Conservation (phyloP, 306 rosid species). For the Notholithocarpus densiflorus region DNA sequence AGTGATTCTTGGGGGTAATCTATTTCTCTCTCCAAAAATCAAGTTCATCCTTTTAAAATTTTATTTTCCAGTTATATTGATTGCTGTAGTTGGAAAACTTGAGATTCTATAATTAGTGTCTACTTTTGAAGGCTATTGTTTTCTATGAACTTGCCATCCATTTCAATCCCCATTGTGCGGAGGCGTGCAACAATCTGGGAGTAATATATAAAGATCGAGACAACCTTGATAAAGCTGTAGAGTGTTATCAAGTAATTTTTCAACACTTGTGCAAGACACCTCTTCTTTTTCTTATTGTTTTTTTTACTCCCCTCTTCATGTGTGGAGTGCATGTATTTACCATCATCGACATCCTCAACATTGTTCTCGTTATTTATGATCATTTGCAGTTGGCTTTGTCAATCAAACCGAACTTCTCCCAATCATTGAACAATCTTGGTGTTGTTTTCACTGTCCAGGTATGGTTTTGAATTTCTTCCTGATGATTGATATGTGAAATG, state of each 20-base stretch:
- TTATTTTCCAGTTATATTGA: neutral
- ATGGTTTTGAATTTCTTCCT: conserved; percentile 13
- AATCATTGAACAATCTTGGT: conserved; percentile 97
- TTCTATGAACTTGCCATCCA: conserved; percentile 98
- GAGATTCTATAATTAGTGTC: conserved; percentile 9
- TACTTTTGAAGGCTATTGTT: conserved; percentile 79
- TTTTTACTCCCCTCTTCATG: neutral
- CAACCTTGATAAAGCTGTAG: conserved; percentile 98
- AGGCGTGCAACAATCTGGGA: conserved; percentile 97
- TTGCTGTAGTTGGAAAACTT: conserved; percentile 13
- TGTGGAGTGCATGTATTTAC: conserved; percentile 8
- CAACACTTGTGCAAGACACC: neutral
- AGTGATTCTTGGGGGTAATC: conserved; percentile 16
- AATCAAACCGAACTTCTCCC: conserved; percentile 91
- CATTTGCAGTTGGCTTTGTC: conserved; percentile 79
- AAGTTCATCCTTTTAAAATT: no score
- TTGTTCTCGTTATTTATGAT: conserved; percentile 8
- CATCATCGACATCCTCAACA: neutral
- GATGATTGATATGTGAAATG: conserved; percentile 21
- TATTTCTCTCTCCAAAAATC: neutral
- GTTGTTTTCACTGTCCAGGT: conserved; percentile 99
- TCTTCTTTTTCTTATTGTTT: neutral
- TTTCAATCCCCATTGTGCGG: conserved; percentile 96
- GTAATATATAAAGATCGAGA: conserved; percentile 96
- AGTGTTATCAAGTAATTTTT: conserved; percentile 87